Evolutionary conservation across 306 rosid genomes (phyloP), one percentile per base, ranked within the genome.

Genomic region (Vicia sativa): DNA sequence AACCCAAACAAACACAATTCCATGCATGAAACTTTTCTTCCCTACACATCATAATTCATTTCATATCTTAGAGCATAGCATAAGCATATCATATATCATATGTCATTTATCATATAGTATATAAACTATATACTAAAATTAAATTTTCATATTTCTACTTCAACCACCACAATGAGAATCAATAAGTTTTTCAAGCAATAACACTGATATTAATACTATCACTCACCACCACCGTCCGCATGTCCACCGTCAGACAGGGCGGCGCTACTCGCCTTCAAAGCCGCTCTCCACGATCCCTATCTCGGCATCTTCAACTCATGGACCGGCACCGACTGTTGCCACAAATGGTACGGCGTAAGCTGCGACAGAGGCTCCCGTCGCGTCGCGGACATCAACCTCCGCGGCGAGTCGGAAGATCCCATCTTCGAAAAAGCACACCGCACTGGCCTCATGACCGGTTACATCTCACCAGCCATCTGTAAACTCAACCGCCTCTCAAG

Each of bases 321-420:
- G 99, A 78, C 79, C 2, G 96, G 99, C 53, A 9, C 62, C 43
- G 95, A 95, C 66, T 95, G 99, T 55, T 95, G 99, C 74, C 76
- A 77, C 75, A 78, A 73, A 9, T 95, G 99, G 99, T 81, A 88
- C 71, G 99, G 99, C 7, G 19, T 95, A 0, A 90, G 92, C 81
- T 95, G 99, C 71, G 97, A 95, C 81, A 83, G 50, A 19, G 79
- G 48, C 3, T 71, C 83, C 43, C 79, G 57, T 21, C 85, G 82
- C 7, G 97, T 95, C 45, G 97, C 99, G 14, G 99, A 95, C 35
- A 91, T 95, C 49, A 95, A 45, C 76, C 97, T 95, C 75, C 92
- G 99, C 0, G 97, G 97, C 8, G 99, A 88, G 73, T 79, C 99
- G 11, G 91, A 90, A 48, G 97, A 90, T 23, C 95, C 90, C 1